Evolutionary conservation across 225 moss, liverwort and hornwort genomes (phyloP), one percentile per base, ranked within the genome.

Genomic region (Pseudisothecium myosuroides): DNA sequence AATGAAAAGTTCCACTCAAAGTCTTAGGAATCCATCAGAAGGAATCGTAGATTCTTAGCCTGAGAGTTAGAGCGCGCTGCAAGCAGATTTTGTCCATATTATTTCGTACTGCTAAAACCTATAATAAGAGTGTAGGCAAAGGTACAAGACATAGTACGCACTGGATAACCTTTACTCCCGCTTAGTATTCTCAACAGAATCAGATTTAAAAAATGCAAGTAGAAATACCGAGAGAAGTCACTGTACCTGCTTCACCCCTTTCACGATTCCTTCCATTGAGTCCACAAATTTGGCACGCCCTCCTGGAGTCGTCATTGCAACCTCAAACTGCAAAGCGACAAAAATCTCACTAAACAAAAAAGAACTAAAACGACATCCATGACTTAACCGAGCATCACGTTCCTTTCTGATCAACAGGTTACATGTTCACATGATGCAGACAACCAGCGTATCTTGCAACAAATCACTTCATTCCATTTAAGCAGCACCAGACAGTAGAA

Each of bases 221-320:
- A 77, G 58, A 82, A 73, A 86, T 55, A 34, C 41, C 12, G 41
- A 91, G 71, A 86, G 45, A 81, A 72, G 81, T 75, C 54, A 79
- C 66, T 63, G 76, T 93, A 96, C 98, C 98, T 96, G 97, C 81
- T 96, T 95, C 77, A 97, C 97, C 76, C 99, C 99, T 89, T 97
- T 97, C 27, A 95, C 89, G 75, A 99, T 96, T 69, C 92, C 95
- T 87, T 95, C 96, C 97, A 99, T 95, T 27, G 96, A 97, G 62
- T 96, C 95, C 83, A 97, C 92, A 91, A 99, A 97, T 80, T 99
- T 97, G 36, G 90, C 93, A 90, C 99, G 97, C 56, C 99, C 99
- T 80, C 95, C 97, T 41, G 94, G 62, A 73, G 96, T 97, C 92
- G 88, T 95, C 99, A 99, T 97, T 82, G 99, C 97, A 85, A 92